Evolutionary conservation across 768 basidiomycete species (phyloP).

Genomic region (Cubamyces sp.): DNA sequence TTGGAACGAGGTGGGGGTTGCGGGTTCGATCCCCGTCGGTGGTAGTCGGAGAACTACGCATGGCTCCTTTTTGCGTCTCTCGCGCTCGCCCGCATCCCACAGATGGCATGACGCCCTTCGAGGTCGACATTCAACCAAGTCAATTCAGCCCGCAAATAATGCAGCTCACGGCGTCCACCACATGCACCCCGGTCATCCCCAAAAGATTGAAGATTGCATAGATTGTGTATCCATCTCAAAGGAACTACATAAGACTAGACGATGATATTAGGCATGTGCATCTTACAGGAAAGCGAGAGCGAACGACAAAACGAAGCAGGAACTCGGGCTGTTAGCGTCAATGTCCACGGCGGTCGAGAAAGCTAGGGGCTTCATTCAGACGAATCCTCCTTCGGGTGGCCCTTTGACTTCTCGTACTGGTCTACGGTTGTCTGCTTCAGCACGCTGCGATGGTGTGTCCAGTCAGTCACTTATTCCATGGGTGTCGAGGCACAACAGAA

Average conservation of each 20-base stretch:
- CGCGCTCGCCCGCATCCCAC: no score
- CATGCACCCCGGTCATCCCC: not conserved
- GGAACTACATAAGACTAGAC: no score
- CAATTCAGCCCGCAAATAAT: not conserved
- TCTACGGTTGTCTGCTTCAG: slow-evolving; percentile 51
- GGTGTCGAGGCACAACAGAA: no score
- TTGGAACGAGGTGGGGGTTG: slow-evolving; percentile 36
- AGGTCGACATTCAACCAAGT: no score
- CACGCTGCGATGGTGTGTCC: slow-evolving; percentile 48
- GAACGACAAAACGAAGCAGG: slow-evolving; percentile 1
- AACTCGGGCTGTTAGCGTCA: no score
- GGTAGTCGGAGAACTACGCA: slow-evolving; percentile 26
- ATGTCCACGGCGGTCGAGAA: no score
- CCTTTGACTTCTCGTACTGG: slow-evolving; percentile 50
- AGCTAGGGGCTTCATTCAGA: not conserved
- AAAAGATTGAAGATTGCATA: no score
- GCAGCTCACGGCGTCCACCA: not conserved
- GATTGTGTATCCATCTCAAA: no score
- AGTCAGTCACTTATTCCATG: no score
- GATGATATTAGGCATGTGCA: no score
- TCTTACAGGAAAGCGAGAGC: not conserved
- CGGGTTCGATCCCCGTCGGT: slow-evolving; percentile 40
- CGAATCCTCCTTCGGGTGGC: slow-evolving; percentile 3
- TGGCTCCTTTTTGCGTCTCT: not conserved
- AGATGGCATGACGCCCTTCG: no score